Evolutionary conservation across 2,329 filamentous ascomycete genomes (phyloP), one percentile per base, ranked within the genome.

Genomic region (Penicillium glabrum): DNA sequence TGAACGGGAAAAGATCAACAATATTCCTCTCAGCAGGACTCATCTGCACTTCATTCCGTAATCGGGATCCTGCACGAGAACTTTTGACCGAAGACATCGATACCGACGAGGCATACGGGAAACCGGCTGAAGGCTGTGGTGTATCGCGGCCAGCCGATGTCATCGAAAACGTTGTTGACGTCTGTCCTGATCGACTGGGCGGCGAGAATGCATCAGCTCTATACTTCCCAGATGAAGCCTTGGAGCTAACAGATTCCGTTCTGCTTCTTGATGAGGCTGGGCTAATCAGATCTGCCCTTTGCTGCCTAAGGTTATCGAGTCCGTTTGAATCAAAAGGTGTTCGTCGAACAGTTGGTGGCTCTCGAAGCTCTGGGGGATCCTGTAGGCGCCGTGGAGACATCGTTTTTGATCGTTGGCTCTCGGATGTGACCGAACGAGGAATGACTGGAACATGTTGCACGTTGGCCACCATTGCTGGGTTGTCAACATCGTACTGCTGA

Each of bases 401-500:
- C 11, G 63, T 65, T 39, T 65, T 61, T 35, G 66, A 56, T 54
- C 65, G 62, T 11, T 65, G 66, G 0, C 89, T 93, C 41, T 93
- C 90, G 1, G 91, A 90, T 13, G 91, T 90, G 1, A 89, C 92
- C 0, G 92, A 89, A 29, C 91, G 90, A 14, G 92, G 82, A 27
- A 89, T 82, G 59, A 89, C 86, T 23, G 91, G 90, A 31, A 89
- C 85, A 72, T 97, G 93, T 67, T 96, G 93, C 13, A 95, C 89
- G 70, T 92, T 93, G 60, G 89, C 88, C 27, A 97, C 90, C 79
- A 97, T 86, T 13, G 90, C 84, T 8, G 88, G 86, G 9, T 90
- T 90, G 67, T 96, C 96, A 44, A 98, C 82, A 71, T 98, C 93
- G 71, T 96, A 98, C 72, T 99, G 95, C 73, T 98, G 93, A 3